Evolutionary conservation across 176 grass and related monocot genomes (phyloP), one percentile per base, ranked within the genome.

Genomic region (Musa beccarii): DNA sequence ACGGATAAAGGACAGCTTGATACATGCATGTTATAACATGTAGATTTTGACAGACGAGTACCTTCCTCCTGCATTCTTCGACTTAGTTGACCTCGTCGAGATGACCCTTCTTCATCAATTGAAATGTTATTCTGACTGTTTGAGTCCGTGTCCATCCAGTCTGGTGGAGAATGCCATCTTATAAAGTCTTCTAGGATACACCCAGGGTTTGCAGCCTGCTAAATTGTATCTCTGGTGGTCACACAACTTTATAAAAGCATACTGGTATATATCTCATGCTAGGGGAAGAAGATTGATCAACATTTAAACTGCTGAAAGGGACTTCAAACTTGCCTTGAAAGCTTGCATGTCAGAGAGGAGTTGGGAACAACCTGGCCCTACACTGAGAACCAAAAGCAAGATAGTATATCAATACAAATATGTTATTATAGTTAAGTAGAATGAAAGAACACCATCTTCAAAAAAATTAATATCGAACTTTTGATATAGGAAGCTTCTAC

Each of bases 261-360:
- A 51, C 17, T 51, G 68, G 17, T 49, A 70, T 20, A 70, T 51
- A 70, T 16, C 50, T 52, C 29, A 70, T 51, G 49, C 15, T 20
- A 70, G 3, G 19, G 10, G 14, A 49, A n/a, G 52, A 51, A 25
- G 9, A 1, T 49, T 49, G 17, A 17, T 9, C 6, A 49, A 19
- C 25, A 63, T 25, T 56, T 28, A 16, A 56, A 74, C 16, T 74
- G 23, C 23, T 74, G 13, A 56, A 55, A 28, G 52, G 49, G 14
- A 82, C 8, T 11, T 87, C 61, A 68, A 43, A 91, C 90, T 91
- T 91, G 86, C 95, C 95, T 93, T 98, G 84, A 98, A 98, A 23
- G 95, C 90, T 61, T 98, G 90, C 95, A 98, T 98, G 75, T 98
- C 95, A 56, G 95, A 98, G 69, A 98, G 77, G 76, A 98, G 95